phyloP scores from a whole-genome alignment of 2,329 filamentous ascomycete genomes.

The Colletotrichum spaethianum region DNA sequence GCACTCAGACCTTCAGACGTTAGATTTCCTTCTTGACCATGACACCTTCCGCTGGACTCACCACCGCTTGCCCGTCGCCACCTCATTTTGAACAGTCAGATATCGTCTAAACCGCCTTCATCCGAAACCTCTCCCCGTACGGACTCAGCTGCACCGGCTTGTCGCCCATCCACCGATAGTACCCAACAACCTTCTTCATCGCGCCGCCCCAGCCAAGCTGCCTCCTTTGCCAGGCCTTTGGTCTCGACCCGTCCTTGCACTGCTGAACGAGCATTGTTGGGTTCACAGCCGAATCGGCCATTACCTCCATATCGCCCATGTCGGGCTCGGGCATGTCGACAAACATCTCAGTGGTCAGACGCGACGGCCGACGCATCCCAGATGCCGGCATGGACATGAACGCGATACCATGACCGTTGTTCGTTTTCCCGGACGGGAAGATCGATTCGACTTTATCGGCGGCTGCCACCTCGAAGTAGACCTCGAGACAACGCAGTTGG shows the following conservation, averaged over 20 bases:
- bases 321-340: conserved; percentile 38
- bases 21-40: neutral
- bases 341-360: conserved; percentile 39
- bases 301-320: conserved; percentile 41
- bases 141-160: conserved; percentile 36
- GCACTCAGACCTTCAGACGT: neutral
- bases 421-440: conserved; percentile 2
- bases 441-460: conserved; percentile 44
- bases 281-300: conserved; percentile 40
- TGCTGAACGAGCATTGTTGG: conserved; percentile 50
- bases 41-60: neutral
- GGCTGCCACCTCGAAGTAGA: conserved; percentile 60
- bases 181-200: conserved; percentile 57
- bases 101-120: conserved; percentile 24
- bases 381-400: conserved; percentile 49
- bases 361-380: conserved; percentile 12
- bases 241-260: conserved; percentile 46
- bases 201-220: conserved; percentile 64
- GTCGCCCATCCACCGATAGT: conserved; percentile 45
- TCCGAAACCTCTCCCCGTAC: conserved; percentile 34
- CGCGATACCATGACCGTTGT: neutral
- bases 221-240: conserved; percentile 57
- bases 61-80: neutral
- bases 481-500: conserved; percentile 59
- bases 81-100: neutral